These are phyloP conservation scores for Physcomitrium patens DNA, from an alignment of 225 moss, liverwort and hornwort genomes.

Conservation along the genomic window DNA sequence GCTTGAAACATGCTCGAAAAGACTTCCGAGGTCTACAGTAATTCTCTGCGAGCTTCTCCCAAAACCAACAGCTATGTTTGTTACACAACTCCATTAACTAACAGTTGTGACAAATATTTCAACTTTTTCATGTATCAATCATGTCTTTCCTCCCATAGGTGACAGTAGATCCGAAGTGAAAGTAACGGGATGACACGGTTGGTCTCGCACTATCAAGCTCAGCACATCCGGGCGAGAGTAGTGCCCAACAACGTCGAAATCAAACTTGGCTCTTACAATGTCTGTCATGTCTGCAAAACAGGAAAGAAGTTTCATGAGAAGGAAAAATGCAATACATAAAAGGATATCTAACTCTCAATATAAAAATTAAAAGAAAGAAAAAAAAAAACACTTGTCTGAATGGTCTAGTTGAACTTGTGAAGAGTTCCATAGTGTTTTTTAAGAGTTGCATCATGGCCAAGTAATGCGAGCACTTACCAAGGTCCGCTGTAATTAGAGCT, in stretches of 20 bases:
- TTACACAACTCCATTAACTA: no score
- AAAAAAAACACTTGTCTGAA: neutral
- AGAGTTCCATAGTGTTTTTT: neutral
- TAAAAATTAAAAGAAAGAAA: no score
- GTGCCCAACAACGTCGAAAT: conserved; percentile 82
- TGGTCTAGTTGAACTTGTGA: neutral
- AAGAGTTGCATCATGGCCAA: neutral
- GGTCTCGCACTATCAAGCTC: conserved; percentile 64
- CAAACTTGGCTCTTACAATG: conserved; percentile 76
- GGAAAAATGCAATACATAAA: neutral
- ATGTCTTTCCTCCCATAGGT: conserved; percentile 33
- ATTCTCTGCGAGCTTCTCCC: no score
- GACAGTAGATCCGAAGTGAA: conserved; percentile 46
- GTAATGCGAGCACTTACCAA: conserved; percentile 42
- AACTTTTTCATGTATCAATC: conserved; percentile 26
- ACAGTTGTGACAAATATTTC: neutral
- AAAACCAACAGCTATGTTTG: no score
- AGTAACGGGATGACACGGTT: conserved; percentile 50
- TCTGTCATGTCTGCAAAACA: conserved; percentile 64
- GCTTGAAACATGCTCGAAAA: no score
- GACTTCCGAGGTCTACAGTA: no score
- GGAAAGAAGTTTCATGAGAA: neutral
- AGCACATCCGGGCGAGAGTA: conserved; percentile 75
- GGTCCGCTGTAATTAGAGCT: conserved; percentile 58
- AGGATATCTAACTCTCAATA: neutral